phyloP scores from a whole-genome alignment of 2,329 filamentous ascomycete species.

The Ambrosiella beaveri region DNA sequence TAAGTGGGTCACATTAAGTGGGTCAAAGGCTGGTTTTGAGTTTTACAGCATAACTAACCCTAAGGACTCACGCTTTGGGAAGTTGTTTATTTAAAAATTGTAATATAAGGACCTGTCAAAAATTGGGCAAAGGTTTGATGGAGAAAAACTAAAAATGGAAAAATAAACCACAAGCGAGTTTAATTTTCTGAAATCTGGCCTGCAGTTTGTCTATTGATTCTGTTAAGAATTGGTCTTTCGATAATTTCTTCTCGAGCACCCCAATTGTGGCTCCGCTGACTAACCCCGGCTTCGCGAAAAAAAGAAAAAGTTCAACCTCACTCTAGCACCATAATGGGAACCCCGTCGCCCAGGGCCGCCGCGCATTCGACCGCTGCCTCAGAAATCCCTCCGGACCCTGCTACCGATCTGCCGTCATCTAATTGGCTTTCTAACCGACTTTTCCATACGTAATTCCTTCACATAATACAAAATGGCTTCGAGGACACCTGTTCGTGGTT shows the following conservation, averaged over 20 bases:
- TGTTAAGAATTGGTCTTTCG: too few species aligned
- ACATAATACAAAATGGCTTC: neutral
- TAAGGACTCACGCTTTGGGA: too few species aligned
- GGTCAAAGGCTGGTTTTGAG: neutral
- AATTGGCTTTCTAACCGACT: neutral
- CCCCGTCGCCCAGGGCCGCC: neutral
- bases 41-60: neutral
- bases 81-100: too few species aligned
- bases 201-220: too few species aligned
- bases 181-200: too few species aligned
- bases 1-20: neutral
- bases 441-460: neutral
- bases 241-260: neutral
- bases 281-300: constrained; percentile 12
- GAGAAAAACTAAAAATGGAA: neutral
- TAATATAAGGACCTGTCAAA: neutral
- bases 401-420: neutral
- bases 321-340: constrained; percentile 1
- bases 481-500: constrained; percentile 4
- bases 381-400: neutral
- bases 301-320: constrained; percentile 12
- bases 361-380: neutral
- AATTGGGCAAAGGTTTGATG: neutral
- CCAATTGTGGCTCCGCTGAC: constrained; percentile 11
- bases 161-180: too few species aligned